Percentiles rank a stretch among this genome's conserved stretches.
Evolutionary conservation across 495 filamentous ascomycete genomes (phyloP).

Genomic region (Penicillium desertorum): DNA sequence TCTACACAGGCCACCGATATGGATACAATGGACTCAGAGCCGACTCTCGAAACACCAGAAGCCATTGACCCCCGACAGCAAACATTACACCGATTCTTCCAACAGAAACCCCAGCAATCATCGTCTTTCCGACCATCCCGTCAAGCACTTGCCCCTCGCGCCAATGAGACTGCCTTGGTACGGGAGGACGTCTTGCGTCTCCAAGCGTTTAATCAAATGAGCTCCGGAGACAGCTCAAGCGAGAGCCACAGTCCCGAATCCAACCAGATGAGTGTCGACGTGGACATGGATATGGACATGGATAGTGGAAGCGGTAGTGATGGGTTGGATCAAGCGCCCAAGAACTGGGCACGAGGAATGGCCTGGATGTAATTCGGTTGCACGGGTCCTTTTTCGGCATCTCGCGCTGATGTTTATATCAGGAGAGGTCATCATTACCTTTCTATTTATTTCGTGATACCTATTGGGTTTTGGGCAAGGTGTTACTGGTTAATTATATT

Average conservation of each 20-base stretch:
- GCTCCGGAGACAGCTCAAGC: constrained; percentile 19
- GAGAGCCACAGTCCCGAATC: constrained; percentile 28
- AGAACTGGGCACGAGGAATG: constrained; percentile 15
- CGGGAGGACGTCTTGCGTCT: constrained; percentile 22
- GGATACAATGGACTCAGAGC: constrained; percentile 31
- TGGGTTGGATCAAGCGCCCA: constrained; percentile 19
- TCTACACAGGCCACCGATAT: constrained; percentile 18
- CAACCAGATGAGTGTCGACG: constrained; percentile 21
- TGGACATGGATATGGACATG: constrained; percentile 41
- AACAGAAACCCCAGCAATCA: constrained; percentile 29
- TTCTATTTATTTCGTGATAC: constrained; percentile 3
- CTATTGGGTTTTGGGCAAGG: constrained; percentile 3
- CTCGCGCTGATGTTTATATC: constrained; percentile 18
- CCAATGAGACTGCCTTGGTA: constrained; percentile 23
- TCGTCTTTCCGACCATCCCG: constrained; percentile 29
- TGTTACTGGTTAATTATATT: background rate
- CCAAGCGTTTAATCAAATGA: constrained; percentile 21
- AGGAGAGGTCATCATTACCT: background rate
- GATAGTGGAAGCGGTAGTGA: constrained; percentile 22
- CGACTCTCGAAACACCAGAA: constrained; percentile 25
- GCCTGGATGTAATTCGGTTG: constrained; percentile 29
- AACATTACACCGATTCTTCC: constrained; percentile 46
- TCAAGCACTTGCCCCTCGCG: constrained; percentile 30
- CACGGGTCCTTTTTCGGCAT: background rate
- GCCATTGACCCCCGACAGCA: constrained; percentile 47